phyloP scores from a whole-genome alignment of 2,329 filamentous ascomycete species.

The Xylariaceae sp. region DNA sequence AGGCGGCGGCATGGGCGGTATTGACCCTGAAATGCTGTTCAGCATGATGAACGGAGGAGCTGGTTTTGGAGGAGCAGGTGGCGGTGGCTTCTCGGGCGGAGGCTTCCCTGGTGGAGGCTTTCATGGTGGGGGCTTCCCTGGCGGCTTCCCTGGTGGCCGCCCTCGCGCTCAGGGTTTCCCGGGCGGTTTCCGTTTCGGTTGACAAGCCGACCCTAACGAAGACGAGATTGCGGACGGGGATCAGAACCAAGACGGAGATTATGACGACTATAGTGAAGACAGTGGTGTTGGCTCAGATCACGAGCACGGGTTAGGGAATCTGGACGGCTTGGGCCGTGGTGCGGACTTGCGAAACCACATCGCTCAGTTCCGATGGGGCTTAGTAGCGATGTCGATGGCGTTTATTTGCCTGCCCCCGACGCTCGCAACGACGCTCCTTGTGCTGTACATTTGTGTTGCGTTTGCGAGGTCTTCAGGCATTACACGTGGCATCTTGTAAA shows the following conservation, averaged over 20 bases:
- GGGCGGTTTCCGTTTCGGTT: slow-evolving; percentile 55
- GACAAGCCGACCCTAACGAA: slow-evolving; percentile 35
- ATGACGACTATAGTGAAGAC: slow-evolving; percentile 33
- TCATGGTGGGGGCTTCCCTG: slow-evolving; percentile 40
- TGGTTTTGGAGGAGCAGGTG: slow-evolving; percentile 49
- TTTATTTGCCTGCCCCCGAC: slow-evolving; percentile 31
- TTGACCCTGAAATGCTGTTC: slow-evolving; percentile 73
- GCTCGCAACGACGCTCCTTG: slow-evolving; percentile 29
- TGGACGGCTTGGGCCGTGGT: slow-evolving; percentile 13
- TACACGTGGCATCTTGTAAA: slow-evolving; percentile 27
- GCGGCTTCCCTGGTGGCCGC: slow-evolving; percentile 30
- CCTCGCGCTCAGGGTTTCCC: slow-evolving; percentile 36
- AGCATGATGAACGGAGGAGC: slow-evolving; percentile 72
- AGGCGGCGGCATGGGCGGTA: slow-evolving; percentile 50
- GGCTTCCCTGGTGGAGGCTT: slow-evolving; percentile 42
- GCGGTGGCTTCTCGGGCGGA: slow-evolving; percentile 38
- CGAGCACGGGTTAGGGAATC: slow-evolving; percentile 12
- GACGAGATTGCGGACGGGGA: slow-evolving; percentile 32
- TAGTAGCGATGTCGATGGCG: slow-evolving; percentile 26
- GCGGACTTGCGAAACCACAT: slow-evolving; percentile 24
- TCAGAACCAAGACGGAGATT: slow-evolving; percentile 25
- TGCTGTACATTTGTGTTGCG: slow-evolving; percentile 31
- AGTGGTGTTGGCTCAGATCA: slow-evolving; percentile 20
- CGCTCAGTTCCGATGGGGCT: slow-evolving; percentile 29
- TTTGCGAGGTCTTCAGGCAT: slow-evolving; percentile 29